phyloP scores from a whole-genome alignment of 192 early-diverging fungal genomes.

The Backusella australiensis region DNA sequence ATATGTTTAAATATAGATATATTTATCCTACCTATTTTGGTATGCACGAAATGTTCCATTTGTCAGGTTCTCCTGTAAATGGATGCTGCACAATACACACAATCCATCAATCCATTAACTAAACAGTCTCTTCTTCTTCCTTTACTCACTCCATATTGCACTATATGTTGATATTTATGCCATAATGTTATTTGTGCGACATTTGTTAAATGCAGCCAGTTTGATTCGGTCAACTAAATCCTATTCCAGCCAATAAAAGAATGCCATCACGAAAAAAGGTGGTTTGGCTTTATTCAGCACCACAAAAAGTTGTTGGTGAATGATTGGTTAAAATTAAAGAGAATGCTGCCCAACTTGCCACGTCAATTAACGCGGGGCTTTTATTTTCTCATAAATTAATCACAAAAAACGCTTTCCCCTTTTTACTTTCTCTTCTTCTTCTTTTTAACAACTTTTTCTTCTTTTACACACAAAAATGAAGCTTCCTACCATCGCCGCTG shows the following conservation, averaged over 20 bases:
- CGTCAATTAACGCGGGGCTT: conserved; percentile 16
- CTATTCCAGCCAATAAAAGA: conserved; percentile 14
- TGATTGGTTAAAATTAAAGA: conserved; percentile 8
- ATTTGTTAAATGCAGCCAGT: background rate
- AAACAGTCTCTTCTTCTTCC: background rate
- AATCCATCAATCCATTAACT: background rate
- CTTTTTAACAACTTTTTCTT: conserved; percentile 9
- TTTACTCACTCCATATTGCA: background rate
- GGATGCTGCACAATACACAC: too few relatives aligned
- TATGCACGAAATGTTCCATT: background rate
- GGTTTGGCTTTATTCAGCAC: background rate
- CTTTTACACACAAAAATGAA: conserved; percentile 33
- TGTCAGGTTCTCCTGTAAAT: too few relatives aligned
- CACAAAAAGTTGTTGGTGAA: background rate
- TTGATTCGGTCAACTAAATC: background rate
- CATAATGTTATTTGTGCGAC: background rate
- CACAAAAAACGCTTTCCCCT: background rate
- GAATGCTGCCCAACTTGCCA: background rate
- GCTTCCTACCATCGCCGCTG: conserved; percentile 37
- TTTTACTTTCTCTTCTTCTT: conserved; percentile 10
- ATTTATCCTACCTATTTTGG: too few relatives aligned
- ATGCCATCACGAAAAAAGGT: conserved; percentile 10
- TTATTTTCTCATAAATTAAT: conserved; percentile 6
- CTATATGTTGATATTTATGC: background rate
- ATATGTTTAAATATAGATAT: background rate